Evolutionary conservation across 202 grass and related monocot genomes (phyloP), one percentile per base, ranked within the genome.

Genomic region (Schoenoplectus tabernaemontani): DNA sequence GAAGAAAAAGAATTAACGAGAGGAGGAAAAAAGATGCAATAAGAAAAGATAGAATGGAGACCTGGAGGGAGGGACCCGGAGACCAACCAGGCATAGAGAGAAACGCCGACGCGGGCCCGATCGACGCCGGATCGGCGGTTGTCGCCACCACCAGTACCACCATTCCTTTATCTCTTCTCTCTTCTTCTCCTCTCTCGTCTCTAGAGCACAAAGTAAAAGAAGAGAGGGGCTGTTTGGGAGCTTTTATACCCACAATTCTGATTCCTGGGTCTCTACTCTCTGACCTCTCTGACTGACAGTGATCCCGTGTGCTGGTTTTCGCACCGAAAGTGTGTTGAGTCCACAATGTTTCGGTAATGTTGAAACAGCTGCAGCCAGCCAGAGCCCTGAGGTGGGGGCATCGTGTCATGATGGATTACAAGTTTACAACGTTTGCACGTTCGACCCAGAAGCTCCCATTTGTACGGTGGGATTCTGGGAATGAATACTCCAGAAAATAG

Each of bases 81-180:
- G 89, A 93, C 91, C 94, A 97, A 9, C 89, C 89, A 17, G 89
- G 91, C 91, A 97, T 93, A 70, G 94, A 85, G 73, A 97, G 94
- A 84, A 97, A 92, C 51, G 91, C 86, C 28, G 87, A 77, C 71
- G 91, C 91, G 32, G 94, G 94, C 65, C 94, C 94, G 80, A 93
- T 78, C 61, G 94, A 97, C 3, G 94, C 94, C 57, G 91, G 94
- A 79, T 97, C 94, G 34, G 77, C 79, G 64, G 83, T 81, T 37
- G 94, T 97, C 47, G 89, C 94, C 61, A 93, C 94, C 26, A 97
- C 94, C 11, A 97, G 77, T 66, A 89, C 82, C 81, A 91, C 94
- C 91, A 92, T 97, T 68, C 69, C 32, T 44, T 46, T 71, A 15
- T 24, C 4, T 17, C 7, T 38, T 81, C 57, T n/a, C 17, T 26